Percentiles rank a stretch among this genome's conserved stretches.
These are phyloP conservation scores for Parafenestella ontariensis DNA, from an alignment of 2,329 filamentous ascomycete genomes.

Conservation along the genomic window DNA sequence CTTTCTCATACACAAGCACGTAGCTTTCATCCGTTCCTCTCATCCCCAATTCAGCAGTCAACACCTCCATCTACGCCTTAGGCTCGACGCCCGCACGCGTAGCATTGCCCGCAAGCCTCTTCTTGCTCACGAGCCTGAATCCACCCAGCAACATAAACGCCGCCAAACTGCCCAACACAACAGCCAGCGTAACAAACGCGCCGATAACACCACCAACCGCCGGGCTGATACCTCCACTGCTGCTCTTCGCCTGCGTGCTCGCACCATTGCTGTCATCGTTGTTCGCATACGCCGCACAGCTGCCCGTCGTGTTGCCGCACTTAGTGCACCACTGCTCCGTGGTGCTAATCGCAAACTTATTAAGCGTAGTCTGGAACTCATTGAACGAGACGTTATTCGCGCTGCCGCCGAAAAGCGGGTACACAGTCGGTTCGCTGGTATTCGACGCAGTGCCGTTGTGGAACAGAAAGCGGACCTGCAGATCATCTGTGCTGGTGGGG, in stretches of 20 bases:
- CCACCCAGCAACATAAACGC: conserved; percentile 63
- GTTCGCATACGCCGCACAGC: conserved; percentile 62
- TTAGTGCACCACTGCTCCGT: conserved; percentile 74
- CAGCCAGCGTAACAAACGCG: conserved; percentile 71
- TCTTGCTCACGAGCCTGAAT: conserved; percentile 66
- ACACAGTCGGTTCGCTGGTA: conserved; percentile 57
- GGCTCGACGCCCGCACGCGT: conserved; percentile 3
- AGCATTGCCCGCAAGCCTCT: conserved; percentile 37
- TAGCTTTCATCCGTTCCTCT: too few relatives aligned
- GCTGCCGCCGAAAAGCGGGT: conserved; percentile 66
- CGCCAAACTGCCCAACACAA: conserved; percentile 63
- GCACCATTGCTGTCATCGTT: conserved; percentile 5
- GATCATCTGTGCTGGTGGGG: conserved; percentile 56
- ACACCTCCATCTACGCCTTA: conserved; percentile 14
- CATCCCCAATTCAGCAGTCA: too few relatives aligned
- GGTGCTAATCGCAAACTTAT: conserved; percentile 70
- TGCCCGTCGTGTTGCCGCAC: conserved; percentile 75
- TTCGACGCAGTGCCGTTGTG: conserved; percentile 65
- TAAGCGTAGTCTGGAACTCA: conserved; percentile 70
- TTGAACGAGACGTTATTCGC: conserved; percentile 68
- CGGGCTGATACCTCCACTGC: conserved; percentile 63
- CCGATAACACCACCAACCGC: conserved; percentile 83
- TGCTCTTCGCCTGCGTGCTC: conserved; percentile 12
- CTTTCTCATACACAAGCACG: too few relatives aligned
- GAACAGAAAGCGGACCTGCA: conserved; percentile 68